A percentile compares a stretch with the other conserved stretches of the same genome.
Conservation (phyloP, 345 rosid species). For the Excoecaria agallocha region DNA sequence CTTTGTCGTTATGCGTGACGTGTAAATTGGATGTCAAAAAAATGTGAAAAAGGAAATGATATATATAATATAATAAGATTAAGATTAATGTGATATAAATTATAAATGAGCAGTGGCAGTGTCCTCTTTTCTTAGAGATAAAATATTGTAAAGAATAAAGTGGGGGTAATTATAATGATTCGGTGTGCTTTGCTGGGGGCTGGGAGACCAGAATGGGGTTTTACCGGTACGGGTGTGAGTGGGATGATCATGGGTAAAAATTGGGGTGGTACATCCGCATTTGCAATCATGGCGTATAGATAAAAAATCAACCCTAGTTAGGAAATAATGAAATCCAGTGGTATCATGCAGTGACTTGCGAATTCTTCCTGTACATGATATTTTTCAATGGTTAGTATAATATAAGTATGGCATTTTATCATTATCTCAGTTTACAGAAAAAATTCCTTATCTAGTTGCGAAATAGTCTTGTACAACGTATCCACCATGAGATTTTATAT, state of each 20-base stretch:
- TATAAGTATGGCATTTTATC: no score
- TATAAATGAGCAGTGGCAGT: not conserved
- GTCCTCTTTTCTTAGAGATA: no score
- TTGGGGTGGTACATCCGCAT: not conserved
- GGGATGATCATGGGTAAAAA: not conserved
- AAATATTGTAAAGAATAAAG: no score
- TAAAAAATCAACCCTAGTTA: not conserved
- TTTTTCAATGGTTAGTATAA: no score
- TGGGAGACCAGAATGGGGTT: slow-evolving; percentile 7
- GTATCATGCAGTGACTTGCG: no score
- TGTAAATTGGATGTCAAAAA: slow-evolving; percentile 2
- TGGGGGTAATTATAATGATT: not conserved
- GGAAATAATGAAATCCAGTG: no score
- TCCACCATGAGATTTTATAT: no score
- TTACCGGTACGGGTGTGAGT: not conserved
- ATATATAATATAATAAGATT: not conserved
- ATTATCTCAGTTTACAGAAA: no score
- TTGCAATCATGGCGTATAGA: not conserved
- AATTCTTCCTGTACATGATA: no score
- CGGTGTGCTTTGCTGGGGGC: not conserved
- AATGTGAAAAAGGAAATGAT: not conserved
- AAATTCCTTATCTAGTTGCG: no score
- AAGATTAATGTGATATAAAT: not conserved
- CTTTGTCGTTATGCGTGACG: slow-evolving; percentile 4
- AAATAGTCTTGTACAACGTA: no score